Conservation (phyloP, 352 stramenopile species). For the Pilasporangium apinafurcum region DNA sequence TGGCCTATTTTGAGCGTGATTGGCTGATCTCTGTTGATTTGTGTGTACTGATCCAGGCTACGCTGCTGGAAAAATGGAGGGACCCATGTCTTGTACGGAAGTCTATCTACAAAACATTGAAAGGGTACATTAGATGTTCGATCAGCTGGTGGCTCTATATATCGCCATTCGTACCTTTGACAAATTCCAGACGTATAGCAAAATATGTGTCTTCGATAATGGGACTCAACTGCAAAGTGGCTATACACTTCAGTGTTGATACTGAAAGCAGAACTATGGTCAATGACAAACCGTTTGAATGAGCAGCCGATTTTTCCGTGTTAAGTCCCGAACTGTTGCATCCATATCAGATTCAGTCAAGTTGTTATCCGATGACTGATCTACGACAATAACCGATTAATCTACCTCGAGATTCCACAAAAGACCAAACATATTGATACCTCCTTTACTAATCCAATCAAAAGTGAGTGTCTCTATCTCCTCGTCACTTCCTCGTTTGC, state of each 20-base stretch:
- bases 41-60: neutral
- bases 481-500: neutral
- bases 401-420: no score
- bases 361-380: no score
- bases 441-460: constrained; percentile 1
- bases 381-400: no score
- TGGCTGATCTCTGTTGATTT: neutral
- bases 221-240: constrained; percentile 10
- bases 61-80: constrained; percentile 1
- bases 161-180: constrained; percentile 1
- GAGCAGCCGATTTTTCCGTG: constrained; percentile 12
- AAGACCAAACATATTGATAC: no score
- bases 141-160: neutral
- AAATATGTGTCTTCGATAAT: constrained; percentile 3
- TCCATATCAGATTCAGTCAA: neutral
- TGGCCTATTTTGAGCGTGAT: neutral
- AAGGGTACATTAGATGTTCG: neutral
- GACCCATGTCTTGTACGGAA: neutral
- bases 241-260: no score
- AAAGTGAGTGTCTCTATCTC: constrained; percentile 12
- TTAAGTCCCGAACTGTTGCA: constrained; percentile 7
- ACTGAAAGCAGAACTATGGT: neutral
- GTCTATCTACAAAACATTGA: neutral
- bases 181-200: constrained; percentile 8
- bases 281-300: constrained; percentile 16